Base-by-base conservation (phyloP, 768 basidiomycete species). In the Royoungia palumana region DNA sequence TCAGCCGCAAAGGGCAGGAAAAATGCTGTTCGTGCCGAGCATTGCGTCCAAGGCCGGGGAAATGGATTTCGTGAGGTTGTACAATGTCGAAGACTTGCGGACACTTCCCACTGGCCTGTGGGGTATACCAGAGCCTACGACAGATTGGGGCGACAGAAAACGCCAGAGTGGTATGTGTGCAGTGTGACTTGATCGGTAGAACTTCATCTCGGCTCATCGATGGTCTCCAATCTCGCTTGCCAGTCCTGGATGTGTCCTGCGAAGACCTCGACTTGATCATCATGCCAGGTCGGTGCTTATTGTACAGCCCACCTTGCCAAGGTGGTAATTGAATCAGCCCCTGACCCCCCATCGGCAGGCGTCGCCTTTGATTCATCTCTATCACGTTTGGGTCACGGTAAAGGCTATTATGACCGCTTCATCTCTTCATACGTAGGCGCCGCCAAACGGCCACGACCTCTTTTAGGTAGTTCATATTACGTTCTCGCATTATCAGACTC, bases 361-460 rank as follows among this genome's bases (percentile, higher is more conserved):
- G 77, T 91, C 40, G 89, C 84, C 10, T 91, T 90, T 56, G 88
- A 90, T 68, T 72, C 70, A 35, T 76, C 76, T 14, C 63, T 84
- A 46, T 81, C 81, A 41, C 81, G 89, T 25, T 75, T 91, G 24
- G 89, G 89, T 10, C 87, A 89, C 55, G 88, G 89, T 20, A 91
- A 87, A 64, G 89, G 89, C 6, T 89, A 86, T 68, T 91, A 91
- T 56, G 89, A 91, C 67, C 73, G 76, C 13, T 91, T 87, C 67
- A 71, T 91, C 30, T 67, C 80, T 3, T 64, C 73, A 1, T 89
- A 88, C 50, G 63, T 71, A 25, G 50, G 37, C 35, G 59, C 69
- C 13, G 69, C 67, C 45, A 70, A 71, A 21, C 68, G 70, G 50
- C 68, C 69, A 20, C 72, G 68, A 47, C 84, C 88, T 2, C 55